These are phyloP conservation scores for Neospermospora avenae DNA, from an alignment of 2,329 filamentous ascomycete species.

Conservation along the genomic window DNA sequence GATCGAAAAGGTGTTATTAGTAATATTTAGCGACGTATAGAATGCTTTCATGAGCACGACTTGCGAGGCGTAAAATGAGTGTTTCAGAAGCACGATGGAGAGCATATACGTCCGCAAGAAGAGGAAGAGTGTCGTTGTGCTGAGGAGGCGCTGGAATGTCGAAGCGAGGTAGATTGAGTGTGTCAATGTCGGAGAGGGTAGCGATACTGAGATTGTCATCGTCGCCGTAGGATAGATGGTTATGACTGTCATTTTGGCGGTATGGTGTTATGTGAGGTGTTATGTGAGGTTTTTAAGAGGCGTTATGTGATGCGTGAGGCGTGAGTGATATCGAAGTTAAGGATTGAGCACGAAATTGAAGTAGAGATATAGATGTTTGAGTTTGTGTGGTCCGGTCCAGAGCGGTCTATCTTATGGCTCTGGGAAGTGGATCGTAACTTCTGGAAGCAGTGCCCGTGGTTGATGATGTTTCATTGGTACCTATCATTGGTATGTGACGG, in stretches of 20 bases:
- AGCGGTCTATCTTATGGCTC: background rate
- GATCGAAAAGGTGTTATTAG: background rate
- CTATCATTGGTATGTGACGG: background rate
- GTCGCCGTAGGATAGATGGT: constrained; percentile 9
- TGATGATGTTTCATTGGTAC: background rate
- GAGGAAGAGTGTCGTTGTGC: constrained; percentile 25
- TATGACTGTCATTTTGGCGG: constrained; percentile 17
- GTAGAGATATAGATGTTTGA: background rate
- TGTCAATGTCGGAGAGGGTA: constrained; percentile 19
- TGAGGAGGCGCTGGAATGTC: constrained; percentile 18
- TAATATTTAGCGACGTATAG: background rate
- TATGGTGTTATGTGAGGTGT: no score
- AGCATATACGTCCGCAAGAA: constrained; percentile 20
- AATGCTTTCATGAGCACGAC: constrained; percentile 9
- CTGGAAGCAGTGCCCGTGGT: background rate
- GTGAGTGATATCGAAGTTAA: no score
- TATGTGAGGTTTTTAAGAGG: no score
- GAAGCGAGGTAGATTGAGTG: constrained; percentile 17
- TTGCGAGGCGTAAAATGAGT: constrained; percentile 19
- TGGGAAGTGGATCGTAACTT: background rate
- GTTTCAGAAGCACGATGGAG: constrained; percentile 20
- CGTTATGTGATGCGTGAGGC: no score
- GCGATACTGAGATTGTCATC: background rate
- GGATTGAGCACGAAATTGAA: no score
- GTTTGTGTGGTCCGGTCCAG: background rate